Conservation (phyloP, 1,139 yeast species). For the Geotrichum citri-aurantii region DNA sequence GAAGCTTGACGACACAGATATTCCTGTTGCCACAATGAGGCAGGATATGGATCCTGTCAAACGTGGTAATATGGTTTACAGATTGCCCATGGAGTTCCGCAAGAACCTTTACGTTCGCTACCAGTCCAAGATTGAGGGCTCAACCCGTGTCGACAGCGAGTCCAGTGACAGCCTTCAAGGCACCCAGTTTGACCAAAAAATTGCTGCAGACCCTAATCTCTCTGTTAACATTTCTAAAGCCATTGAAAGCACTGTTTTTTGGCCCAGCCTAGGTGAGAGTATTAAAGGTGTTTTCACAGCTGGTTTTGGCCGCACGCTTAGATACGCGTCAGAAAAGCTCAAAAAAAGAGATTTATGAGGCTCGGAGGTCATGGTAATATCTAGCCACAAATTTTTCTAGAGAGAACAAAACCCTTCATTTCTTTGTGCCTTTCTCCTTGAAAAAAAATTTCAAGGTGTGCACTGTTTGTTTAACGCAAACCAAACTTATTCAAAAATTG, state of each 20-base stretch:
- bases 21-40: conserved; percentile 29
- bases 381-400: no score
- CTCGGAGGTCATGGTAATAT: neutral
- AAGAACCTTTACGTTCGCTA: conserved; percentile 43
- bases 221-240: conserved; percentile 39
- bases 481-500: no score
- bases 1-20: conserved; percentile 22
- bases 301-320: conserved; percentile 66
- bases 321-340: conserved; percentile 73
- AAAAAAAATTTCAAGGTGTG: no score
- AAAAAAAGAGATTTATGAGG: conserved; percentile 26
- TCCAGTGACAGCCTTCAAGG: conserved; percentile 5
- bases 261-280: conserved; percentile 70
- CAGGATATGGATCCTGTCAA: conserved; percentile 37
- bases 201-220: conserved; percentile 42
- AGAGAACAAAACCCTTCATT: no score
- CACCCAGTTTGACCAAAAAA: conserved; percentile 35
- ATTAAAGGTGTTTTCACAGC: conserved; percentile 83
- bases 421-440: no score
- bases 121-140: conserved; percentile 31
- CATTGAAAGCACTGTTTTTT: conserved; percentile 57
- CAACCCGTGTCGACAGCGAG: conserved; percentile 5
- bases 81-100: conserved; percentile 51
- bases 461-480: no score
- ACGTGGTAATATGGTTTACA: conserved; percentile 38